Conservation (phyloP, 495 filamentous ascomycete species). For the Penicillium fimorum region DNA sequence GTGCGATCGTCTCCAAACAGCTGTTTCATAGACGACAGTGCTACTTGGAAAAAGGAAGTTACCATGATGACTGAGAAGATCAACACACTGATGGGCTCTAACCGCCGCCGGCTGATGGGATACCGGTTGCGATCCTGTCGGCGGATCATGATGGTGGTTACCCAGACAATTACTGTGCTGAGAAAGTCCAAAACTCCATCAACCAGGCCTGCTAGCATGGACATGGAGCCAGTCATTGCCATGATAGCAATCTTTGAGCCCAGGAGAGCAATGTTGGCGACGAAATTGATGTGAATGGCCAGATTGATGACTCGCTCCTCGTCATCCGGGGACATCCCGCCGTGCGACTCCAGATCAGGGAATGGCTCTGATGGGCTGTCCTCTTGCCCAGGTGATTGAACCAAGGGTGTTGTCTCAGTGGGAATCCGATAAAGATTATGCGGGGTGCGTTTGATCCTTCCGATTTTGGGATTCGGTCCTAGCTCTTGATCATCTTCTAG, state of each 20-base stretch:
- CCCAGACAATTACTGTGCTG: conserved; percentile 82
- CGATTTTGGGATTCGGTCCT: conserved; percentile 9
- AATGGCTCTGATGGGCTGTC: conserved; percentile 22
- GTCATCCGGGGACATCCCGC: conserved; percentile 58
- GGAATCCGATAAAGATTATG: conserved; percentile 77
- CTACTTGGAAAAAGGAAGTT: conserved; percentile 84
- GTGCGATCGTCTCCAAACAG: conserved; percentile 63
- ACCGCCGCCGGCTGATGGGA: conserved; percentile 72
- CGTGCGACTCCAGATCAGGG: conserved; percentile 40
- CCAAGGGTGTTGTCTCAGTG: conserved; percentile 65
- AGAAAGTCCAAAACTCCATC: conserved; percentile 88
- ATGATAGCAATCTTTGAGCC: conserved; percentile 79
- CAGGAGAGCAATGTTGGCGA: conserved; percentile 77
- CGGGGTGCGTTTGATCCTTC: conserved; percentile 73
- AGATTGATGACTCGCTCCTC: conserved; percentile 65
- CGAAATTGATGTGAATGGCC: conserved; percentile 83
- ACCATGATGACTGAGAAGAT: conserved; percentile 85
- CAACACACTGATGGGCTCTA: conserved; percentile 78
- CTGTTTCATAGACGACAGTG: conserved; percentile 65
- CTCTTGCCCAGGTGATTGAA: conserved; percentile 33
- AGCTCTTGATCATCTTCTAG: conserved; percentile 21
- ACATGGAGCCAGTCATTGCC: conserved; percentile 75
- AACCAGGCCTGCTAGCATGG: conserved; percentile 83
- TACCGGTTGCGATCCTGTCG: conserved; percentile 77
- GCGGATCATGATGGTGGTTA: conserved; percentile 71